Base-by-base conservation (phyloP, 2,329 filamentous ascomycete genomes). In the Teratosphaeria pseudoeucalypti region DNA sequence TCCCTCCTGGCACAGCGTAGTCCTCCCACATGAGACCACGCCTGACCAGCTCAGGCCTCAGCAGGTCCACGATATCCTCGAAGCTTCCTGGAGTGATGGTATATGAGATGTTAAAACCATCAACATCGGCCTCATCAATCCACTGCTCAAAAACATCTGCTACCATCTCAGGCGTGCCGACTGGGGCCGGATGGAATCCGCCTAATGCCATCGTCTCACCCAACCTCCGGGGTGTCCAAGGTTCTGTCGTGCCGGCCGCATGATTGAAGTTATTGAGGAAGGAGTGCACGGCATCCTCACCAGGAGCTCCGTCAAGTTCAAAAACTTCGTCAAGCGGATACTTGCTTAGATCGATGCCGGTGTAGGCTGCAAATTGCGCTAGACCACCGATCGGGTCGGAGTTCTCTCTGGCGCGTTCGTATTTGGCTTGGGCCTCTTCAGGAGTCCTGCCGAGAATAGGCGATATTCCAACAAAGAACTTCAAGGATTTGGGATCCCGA, bases 61-160 rank as follows among this genome's bases (percentile, higher is more conserved):
- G 71, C 1, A 86, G 75, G 29, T 88, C 83, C 49, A 84, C 80
- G 12, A 89, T 82, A 63, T 89, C 86, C 60, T 84, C 81, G 73
- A 88, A 89, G 0, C 84, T 85, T 59, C 82, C 80, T 0, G 85
- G 86, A 66, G 85, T 85, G n/a, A 87, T 73, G 0, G 83, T 82
- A 63, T 89, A 88, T 1, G 82, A 83, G 70, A 90, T 80, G 68
- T 90, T 90, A 73, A 90, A 90, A 0, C 87, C 87, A 67, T 90
- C 87, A 0, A 90, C 81, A 64, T 88, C 87, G 0, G 84, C 85
- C 69, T 88, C 86, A 6, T 76, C 67, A 0, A 89, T 76, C 86
- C 87, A 90, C 23, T 54, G 34, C 72, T 90, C 84, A 59, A 54
- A 77, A 52, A 81, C 79, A 68, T 90, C 86, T 0, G 85, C 87